phyloP scores from a whole-genome alignment of 305 asterid genomes.

The Rubia peregrina region DNA sequence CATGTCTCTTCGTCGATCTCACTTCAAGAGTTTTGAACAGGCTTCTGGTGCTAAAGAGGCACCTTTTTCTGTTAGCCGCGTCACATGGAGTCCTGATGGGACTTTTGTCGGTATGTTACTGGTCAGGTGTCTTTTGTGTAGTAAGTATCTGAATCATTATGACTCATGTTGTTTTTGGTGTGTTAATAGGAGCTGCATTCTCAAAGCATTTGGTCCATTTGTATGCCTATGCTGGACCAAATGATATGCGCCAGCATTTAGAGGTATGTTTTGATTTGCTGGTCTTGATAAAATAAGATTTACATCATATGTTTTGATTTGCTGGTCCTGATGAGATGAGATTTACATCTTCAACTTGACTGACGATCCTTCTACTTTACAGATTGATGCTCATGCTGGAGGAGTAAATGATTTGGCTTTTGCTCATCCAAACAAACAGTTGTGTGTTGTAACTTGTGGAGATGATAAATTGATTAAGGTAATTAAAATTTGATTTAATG shows the following conservation, averaged over 20 bases:
- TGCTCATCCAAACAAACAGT: conserved; percentile 69
- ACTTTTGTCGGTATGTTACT: conserved; percentile 53
- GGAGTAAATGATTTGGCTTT: conserved; percentile 79
- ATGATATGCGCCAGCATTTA: conserved; percentile 31
- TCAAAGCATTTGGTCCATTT: conserved; percentile 32
- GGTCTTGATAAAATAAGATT: neutral
- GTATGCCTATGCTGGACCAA: conserved; percentile 28
- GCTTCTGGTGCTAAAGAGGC: conserved; percentile 78
- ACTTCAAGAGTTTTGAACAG: conserved; percentile 38
- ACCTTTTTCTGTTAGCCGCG: conserved; percentile 63
- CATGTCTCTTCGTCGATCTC: conserved; percentile 11
- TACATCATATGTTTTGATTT: no score
- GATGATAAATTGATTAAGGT: conserved; percentile 82
- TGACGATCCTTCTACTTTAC: neutral
- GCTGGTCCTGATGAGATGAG: neutral
- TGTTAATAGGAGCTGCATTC: conserved; percentile 31
- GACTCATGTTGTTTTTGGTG: neutral
- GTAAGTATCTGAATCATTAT: neutral
- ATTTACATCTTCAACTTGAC: conserved; percentile 5
- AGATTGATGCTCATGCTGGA: conserved; percentile 75
- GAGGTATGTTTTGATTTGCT: conserved; percentile 24
- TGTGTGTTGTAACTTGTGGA: conserved; percentile 67
- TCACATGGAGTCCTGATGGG: conserved; percentile 89
- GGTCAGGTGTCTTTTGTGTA: conserved; percentile 6
- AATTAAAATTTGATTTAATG: neutral